Percentiles rank a stretch among this genome's conserved stretches.
phyloP scores from a whole-genome alignment of 495 filamentous ascomycete species.

The Trichocladium uniseriatum region DNA sequence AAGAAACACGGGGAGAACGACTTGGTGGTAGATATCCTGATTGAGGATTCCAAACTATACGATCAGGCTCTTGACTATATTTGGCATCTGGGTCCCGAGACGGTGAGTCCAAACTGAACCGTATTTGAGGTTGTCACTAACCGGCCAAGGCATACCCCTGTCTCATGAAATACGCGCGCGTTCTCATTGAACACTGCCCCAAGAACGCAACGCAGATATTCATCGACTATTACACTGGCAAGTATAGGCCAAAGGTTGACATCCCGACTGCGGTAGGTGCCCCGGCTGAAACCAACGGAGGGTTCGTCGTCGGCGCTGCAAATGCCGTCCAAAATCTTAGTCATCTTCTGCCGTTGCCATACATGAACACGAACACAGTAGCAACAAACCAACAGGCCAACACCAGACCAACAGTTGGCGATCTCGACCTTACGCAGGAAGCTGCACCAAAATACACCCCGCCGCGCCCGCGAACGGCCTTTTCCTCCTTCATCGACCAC shows the following conservation, averaged over 20 bases:
- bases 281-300: conserved; percentile 30
- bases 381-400: conserved; percentile 33
- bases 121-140: background rate
- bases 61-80: conserved; percentile 84
- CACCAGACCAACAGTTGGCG: conserved; percentile 32
- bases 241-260: conserved; percentile 65
- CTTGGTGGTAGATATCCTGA: conserved; percentile 86
- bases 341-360: conserved; percentile 73
- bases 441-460: conserved; percentile 45
- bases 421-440: conserved; percentile 21
- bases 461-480: conserved; percentile 81
- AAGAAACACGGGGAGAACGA: conserved; percentile 91
- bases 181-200: conserved; percentile 77
- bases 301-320: conserved; percentile 49
- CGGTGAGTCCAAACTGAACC: conserved; percentile 41
- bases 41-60: conserved; percentile 88
- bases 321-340: conserved; percentile 75
- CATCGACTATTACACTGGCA: conserved; percentile 84
- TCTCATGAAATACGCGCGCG: conserved; percentile 90
- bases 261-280: conserved; percentile 42
- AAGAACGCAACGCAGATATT: conserved; percentile 73
- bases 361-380: conserved; percentile 56
- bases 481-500: conserved; percentile 94
- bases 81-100: conserved; percentile 74
- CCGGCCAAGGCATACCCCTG: conserved; percentile 64